Base-by-base conservation (phyloP, 1,284 basidiomycete genomes). In the Ceratobasidium papillatum region DNA sequence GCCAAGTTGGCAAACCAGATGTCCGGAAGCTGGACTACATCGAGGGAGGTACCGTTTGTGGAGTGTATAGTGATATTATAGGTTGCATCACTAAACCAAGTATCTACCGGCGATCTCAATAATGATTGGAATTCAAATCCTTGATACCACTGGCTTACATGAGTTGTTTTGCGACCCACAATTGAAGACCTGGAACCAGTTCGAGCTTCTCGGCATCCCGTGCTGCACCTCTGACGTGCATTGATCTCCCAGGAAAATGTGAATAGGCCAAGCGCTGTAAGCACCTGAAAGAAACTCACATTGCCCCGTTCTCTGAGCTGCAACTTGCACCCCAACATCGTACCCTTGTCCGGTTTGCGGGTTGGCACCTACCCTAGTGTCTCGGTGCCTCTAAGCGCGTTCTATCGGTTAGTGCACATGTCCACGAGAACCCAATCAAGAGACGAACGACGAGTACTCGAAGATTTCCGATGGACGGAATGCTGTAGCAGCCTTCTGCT, bases 171-270 rank as follows among this genome's bases (percentile, higher is more conserved):
- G 58, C 19, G 58, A 41, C 5, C 36, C 38, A 43, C 58, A 61
- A 32, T 38, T 61, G 38, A 61, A 61, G 14, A 61, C 58, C 27
- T 61, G n/a, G n/a, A 61, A 61, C 58, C 58, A 61, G 58, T 61
- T 61, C 11, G 17, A 14, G 27, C 7, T 2, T 2, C 3, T 11
- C 7, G 54, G 47, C 49, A 19, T 34, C 12, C 3, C 54, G 5
- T 34, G 2, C 19, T 19, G 54, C 9, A 17, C 27, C 17, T 56
- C 54, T 30, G 30, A 56, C 27, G 14, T 34, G 30, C 54, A 56
- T 30, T 56, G 54, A 25, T 56, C 54, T 56, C 7, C 54, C 9
- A 9, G 14, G 19, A 17, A 17, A 19, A 17, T 9, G 30, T 34
- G 11, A 56, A 17, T 17, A 3, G 17, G 4, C 12, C 12, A 3